Evolutionary conservation across 2,329 filamentous ascomycete species (phyloP).

Genomic region (Fusarium sp.): DNA sequence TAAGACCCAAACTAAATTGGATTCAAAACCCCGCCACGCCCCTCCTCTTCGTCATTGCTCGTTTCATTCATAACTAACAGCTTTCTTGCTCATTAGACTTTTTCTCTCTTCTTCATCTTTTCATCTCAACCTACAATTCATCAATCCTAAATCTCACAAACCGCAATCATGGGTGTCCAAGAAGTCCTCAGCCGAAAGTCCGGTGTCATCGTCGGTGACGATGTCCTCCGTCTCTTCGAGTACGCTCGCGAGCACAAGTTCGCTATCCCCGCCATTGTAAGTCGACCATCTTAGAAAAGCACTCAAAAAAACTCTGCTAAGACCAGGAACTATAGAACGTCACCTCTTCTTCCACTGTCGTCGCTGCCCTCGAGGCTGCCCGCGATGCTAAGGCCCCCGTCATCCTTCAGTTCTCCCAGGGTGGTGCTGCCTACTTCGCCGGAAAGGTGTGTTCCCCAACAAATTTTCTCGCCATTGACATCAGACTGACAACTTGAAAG

Average conservation of each 20-base stretch:
- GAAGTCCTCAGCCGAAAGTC: constrained; percentile 63
- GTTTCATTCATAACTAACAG: constrained; percentile 42
- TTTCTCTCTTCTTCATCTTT: constrained; percentile 21
- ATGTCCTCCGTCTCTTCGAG: constrained; percentile 78
- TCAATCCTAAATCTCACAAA: constrained; percentile 34
- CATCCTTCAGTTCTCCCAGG: constrained; percentile 93
- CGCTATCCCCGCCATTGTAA: constrained; percentile 82
- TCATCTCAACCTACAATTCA: constrained; percentile 35
- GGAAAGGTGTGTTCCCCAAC: constrained; percentile 71
- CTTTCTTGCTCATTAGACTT: constrained; percentile 42
- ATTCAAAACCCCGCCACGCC: constrained; percentile 46
- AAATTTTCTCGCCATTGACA: background rate
- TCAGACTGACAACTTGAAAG: constrained; percentile 52
- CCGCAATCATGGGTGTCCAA: constrained; percentile 53
- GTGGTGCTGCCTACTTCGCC: constrained; percentile 92
- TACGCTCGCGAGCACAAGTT: constrained; percentile 89
- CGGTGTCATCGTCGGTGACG: constrained; percentile 66
- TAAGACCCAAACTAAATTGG: constrained; percentile 35
- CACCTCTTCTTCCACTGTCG: constrained; percentile 83
- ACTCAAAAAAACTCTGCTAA: constrained; percentile 5
- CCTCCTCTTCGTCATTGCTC: constrained; percentile 38
- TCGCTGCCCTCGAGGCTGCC: constrained; percentile 92
- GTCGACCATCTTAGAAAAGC: constrained; percentile 28
- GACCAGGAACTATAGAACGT: constrained; percentile 70
- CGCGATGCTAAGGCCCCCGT: constrained; percentile 91